Percentiles rank a stretch among this genome's conserved stretches.
Conservation (phyloP, 148 eudicot species). For the Rhododendron ovatum region DNA sequence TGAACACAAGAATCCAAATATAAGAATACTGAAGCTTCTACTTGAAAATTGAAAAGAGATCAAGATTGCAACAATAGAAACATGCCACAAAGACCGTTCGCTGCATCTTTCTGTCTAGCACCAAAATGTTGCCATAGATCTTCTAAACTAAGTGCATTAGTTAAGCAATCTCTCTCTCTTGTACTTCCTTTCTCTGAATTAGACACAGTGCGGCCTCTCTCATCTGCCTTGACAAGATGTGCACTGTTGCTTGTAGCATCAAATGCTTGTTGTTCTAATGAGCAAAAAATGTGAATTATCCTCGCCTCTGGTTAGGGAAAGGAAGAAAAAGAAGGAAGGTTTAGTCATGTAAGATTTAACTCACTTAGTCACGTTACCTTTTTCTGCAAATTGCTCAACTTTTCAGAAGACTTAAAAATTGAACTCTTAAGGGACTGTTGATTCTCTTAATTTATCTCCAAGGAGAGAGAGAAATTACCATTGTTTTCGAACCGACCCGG, state of each 20-base stretch:
- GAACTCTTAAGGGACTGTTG: background rate
- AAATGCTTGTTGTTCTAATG: background rate
- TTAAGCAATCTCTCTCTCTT: too few species aligned
- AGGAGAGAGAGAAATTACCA: background rate
- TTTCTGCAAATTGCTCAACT: background rate
- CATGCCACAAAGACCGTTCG: too few species aligned
- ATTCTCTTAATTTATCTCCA: background rate
- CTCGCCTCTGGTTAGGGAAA: background rate
- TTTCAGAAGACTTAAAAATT: background rate
- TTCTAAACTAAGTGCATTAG: too few species aligned
- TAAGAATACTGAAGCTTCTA: too few species aligned
- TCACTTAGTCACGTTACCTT: background rate
- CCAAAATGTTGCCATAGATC: too few species aligned
- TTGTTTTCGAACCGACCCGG: background rate
- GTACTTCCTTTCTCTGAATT: too few species aligned
- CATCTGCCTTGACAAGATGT: background rate
- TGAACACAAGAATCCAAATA: too few species aligned
- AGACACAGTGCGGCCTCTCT: too few species aligned
- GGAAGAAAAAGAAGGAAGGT: background rate
- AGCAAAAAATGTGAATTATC: background rate
- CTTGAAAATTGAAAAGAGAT: too few species aligned
- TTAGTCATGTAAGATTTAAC: background rate
- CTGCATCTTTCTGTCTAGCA: too few species aligned
- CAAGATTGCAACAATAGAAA: too few species aligned
- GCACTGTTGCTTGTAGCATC: too few species aligned